These are phyloP conservation scores for Aphanoascus verrucosus DNA, from an alignment of 2,329 filamentous ascomycete species.

Conservation along the genomic window DNA sequence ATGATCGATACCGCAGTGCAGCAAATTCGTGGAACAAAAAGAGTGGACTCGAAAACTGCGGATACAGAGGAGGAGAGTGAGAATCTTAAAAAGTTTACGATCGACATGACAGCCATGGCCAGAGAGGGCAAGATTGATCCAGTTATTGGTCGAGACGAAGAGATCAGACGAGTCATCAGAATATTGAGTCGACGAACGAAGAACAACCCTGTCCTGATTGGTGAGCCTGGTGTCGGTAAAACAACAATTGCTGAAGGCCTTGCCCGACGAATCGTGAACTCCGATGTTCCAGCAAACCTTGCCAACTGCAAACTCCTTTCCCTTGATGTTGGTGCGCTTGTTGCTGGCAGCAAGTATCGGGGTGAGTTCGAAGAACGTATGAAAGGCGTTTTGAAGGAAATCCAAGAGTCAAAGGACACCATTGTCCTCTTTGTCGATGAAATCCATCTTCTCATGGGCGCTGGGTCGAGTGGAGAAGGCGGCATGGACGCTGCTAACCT, in stretches of 20 bases:
- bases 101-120: constrained; percentile 95
- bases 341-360: constrained; percentile 95
- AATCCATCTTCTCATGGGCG: constrained; percentile 97
- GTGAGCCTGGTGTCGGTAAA: constrained; percentile 96
- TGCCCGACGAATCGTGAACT: constrained; percentile 89
- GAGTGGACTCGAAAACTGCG: constrained; percentile 92
- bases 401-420: constrained; percentile 86
- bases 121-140: constrained; percentile 96
- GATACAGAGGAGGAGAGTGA: constrained; percentile 86
- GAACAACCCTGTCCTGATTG: constrained; percentile 97
- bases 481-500: constrained; percentile 98
- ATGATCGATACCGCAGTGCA: constrained; percentile 82
- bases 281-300: constrained; percentile 90
- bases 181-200: constrained; percentile 90
- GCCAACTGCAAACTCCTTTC: constrained; percentile 89
- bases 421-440: constrained; percentile 98
- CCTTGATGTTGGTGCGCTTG: constrained; percentile 85
- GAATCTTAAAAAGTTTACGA: constrained; percentile 94
- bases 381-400: constrained; percentile 98
- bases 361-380: constrained; percentile 98
- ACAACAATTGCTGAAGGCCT: constrained; percentile 95
- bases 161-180: constrained; percentile 81
- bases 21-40: constrained; percentile 80
- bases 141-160: constrained; percentile 92
- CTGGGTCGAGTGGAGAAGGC: constrained; percentile 84